Conservation (phyloP, 1,284 basidiomycete species). For the Ustilago xerochloae region DNA sequence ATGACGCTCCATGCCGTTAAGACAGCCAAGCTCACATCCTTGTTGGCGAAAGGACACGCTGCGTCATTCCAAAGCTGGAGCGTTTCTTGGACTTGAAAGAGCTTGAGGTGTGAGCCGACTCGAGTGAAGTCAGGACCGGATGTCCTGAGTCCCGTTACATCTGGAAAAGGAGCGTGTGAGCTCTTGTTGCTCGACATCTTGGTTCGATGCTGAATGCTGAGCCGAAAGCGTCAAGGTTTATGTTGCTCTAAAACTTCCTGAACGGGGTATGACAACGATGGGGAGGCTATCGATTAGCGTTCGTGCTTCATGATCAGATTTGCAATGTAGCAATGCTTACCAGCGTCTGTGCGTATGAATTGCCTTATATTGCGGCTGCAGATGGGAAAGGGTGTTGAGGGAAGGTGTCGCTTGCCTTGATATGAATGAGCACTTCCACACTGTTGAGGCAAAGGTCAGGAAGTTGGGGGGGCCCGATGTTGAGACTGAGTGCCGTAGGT, state of each 20-base stretch:
- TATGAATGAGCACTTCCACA: too few relatives aligned
- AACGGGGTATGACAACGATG: too few relatives aligned
- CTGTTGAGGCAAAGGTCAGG: too few relatives aligned
- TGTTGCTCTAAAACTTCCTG: not conserved
- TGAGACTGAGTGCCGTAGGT: too few relatives aligned
- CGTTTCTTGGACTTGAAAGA: conserved; percentile 14
- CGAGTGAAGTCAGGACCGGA: conserved; percentile 46
- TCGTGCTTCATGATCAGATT: too few relatives aligned
- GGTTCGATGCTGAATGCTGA: not conserved
- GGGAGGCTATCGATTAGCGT: too few relatives aligned
- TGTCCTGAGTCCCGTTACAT: conserved; percentile 60
- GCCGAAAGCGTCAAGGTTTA: not conserved
- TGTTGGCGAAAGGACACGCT: conserved; percentile 10
- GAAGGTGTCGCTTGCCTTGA: too few relatives aligned
- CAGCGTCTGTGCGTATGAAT: too few relatives aligned
- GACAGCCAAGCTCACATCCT: conserved; percentile 28
- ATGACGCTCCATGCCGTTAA: conserved; percentile 42
- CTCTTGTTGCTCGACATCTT: conserved; percentile 18
- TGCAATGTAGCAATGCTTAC: too few relatives aligned
- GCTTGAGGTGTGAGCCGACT: conserved; percentile 29
- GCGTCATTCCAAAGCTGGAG: conserved; percentile 7
- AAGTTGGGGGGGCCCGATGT: too few relatives aligned
- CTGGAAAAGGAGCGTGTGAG: conserved; percentile 60
- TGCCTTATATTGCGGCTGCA: too few relatives aligned
- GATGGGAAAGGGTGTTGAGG: too few relatives aligned